Conservation (phyloP, 2,329 filamentous ascomycete genomes). For the Phoma sp. region DNA sequence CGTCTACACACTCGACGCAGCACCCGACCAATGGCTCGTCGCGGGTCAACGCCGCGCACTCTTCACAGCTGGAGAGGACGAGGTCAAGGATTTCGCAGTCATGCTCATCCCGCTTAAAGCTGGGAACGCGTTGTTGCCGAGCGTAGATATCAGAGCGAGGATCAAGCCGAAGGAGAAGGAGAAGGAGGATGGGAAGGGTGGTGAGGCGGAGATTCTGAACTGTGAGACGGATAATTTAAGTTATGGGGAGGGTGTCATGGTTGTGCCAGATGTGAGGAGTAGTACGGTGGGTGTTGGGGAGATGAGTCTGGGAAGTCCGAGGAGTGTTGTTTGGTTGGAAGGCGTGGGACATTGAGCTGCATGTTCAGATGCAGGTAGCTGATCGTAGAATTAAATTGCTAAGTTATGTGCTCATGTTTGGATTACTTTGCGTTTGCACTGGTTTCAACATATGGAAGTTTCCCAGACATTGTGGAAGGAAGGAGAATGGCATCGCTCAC, state of each 20-base stretch:
- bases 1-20: conserved; percentile 80
- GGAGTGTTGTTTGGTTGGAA: conserved; percentile 42
- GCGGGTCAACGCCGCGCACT: conserved; percentile 82
- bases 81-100: conserved; percentile 66
- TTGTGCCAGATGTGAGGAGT: conserved; percentile 73
- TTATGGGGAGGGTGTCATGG: conserved; percentile 76
- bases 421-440: no score
- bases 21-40: conserved; percentile 81
- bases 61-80: conserved; percentile 65
- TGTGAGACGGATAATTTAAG: conserved; percentile 85
- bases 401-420: no score
- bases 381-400: no score
- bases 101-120: conserved; percentile 81
- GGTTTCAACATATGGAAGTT: no score
- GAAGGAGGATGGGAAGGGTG: conserved; percentile 29
- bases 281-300: conserved; percentile 61
- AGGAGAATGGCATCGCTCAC: no score
- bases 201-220: conserved; percentile 47
- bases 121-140: conserved; percentile 79
- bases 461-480: no score
- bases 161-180: conserved; percentile 48
- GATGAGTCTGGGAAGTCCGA: conserved; percentile 29
- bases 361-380: no score
- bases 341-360: conserved; percentile 21
- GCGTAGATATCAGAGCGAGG: conserved; percentile 75